A percentile compares a stretch with the other conserved stretches of the same genome.
Evolutionary conservation across 176 grass and related monocot species (phyloP).

Genomic region (Elaeis guineensis): DNA sequence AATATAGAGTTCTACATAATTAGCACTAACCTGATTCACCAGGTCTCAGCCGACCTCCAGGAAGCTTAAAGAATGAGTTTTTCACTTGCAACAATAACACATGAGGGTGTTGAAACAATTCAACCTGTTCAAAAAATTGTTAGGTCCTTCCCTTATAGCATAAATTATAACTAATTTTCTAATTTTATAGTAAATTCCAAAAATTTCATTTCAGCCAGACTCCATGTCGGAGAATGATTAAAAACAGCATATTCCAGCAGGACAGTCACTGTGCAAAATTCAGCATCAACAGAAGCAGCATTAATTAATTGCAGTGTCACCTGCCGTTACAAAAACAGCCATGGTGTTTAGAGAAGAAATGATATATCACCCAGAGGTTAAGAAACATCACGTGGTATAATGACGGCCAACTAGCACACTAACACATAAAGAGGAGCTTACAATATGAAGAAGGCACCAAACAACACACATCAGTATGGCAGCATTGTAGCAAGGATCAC

Average conservation of each 20-base stretch:
- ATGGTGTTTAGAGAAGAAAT: not conserved
- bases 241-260: not conserved
- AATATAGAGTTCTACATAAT: not conserved
- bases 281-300: not conserved
- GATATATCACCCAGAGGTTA: too few species aligned
- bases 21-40: constrained; percentile 41
- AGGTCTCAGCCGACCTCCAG: constrained; percentile 38
- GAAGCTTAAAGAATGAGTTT: constrained; percentile 54
- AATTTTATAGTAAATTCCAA: too few species aligned
- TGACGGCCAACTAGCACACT: too few species aligned
- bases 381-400: too few species aligned
- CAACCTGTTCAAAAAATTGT: constrained; percentile 25
- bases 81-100: constrained; percentile 52
- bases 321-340: not conserved
- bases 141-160: not conserved
- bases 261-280: not conserved
- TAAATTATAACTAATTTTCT: too few species aligned
- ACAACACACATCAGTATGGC: too few species aligned
- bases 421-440: too few species aligned
- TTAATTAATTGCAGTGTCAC: not conserved
- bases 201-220: too few species aligned
- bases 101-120: constrained; percentile 51
- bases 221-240: too few species aligned
- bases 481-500: too few species aligned
- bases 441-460: too few species aligned